phyloP scores from a whole-genome alignment of 345 rosid genomes.

The Aethionema arabicum region DNA sequence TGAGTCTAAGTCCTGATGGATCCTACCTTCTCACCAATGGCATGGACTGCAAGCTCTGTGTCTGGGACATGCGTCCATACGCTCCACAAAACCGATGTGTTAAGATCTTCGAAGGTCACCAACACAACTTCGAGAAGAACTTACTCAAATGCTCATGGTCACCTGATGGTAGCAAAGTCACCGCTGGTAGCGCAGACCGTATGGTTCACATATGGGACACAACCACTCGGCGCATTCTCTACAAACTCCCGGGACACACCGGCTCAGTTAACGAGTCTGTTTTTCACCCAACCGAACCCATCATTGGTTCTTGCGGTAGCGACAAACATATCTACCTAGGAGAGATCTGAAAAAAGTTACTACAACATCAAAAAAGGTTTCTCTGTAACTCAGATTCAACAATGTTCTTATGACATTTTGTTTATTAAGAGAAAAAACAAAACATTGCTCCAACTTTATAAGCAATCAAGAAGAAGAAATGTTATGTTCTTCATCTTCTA shows the following conservation, averaged over 20 bases:
- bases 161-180: constrained; percentile 93
- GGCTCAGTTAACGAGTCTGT: constrained; percentile 88
- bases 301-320: constrained; percentile 94
- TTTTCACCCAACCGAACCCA: constrained; percentile 85
- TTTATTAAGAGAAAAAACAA: constrained; percentile 18
- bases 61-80: constrained; percentile 98
- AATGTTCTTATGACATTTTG: constrained; percentile 25
- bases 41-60: constrained; percentile 92
- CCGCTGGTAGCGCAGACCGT: constrained; percentile 90
- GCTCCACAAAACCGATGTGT: constrained; percentile 97
- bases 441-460: constrained; percentile 21
- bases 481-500: constrained; percentile 31
- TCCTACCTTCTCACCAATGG: constrained; percentile 93
- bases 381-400: constrained; percentile 19
- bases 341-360: constrained; percentile 62
- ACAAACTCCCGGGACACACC: constrained; percentile 93
- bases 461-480: constrained; percentile 21
- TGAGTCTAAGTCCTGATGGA: constrained; percentile 96
- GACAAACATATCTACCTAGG: constrained; percentile 92
- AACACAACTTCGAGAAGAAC: constrained; percentile 96
- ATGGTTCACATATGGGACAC: constrained; percentile 99
- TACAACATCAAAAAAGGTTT: not conserved
- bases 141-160: constrained; percentile 90
- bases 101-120: constrained; percentile 90
- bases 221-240: constrained; percentile 75